phyloP scores from a whole-genome alignment of 306 rosid genomes.

The Clitoria ternatea region DNA sequence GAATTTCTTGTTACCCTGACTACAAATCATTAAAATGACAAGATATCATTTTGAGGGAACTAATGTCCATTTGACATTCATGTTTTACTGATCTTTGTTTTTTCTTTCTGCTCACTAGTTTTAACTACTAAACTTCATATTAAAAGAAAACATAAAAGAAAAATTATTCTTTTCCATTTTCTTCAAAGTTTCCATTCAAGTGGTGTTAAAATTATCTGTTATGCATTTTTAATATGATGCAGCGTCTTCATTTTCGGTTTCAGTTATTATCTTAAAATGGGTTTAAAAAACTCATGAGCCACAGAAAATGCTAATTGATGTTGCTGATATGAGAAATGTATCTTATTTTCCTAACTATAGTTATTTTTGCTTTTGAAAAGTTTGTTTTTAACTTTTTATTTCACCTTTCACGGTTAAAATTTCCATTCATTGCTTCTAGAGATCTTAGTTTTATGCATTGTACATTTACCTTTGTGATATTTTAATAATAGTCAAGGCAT shows the following conservation, averaged over 20 bases:
- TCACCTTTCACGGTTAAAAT: too few species aligned
- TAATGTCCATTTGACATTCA: not conserved
- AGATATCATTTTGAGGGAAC: not conserved
- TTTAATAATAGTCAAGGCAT: conserved; percentile 3
- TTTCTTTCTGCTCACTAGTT: not conserved
- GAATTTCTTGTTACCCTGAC: not conserved
- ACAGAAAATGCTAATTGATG: not conserved
- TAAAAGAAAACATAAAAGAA: not conserved
- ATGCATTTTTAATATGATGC: not conserved
- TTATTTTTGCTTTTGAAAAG: not conserved
- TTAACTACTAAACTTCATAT: not conserved
- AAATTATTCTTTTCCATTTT: not conserved
- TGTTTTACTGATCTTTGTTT: conserved; percentile 5
- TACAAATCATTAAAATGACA: not conserved
- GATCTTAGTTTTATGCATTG: not conserved
- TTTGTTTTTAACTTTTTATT: not conserved
- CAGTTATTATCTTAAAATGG: not conserved
- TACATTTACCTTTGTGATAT: conserved; percentile 8
- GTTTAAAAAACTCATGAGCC: not conserved
- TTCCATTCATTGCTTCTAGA: not conserved
- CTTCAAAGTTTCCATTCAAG: not conserved
- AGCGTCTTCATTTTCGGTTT: not conserved
- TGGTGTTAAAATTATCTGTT: not conserved
- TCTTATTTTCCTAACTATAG: not conserved
- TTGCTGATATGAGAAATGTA: not conserved